Evolutionary conservation across 2,329 filamentous ascomycete species (phyloP).

Genomic region (Boeremia exigua): DNA sequence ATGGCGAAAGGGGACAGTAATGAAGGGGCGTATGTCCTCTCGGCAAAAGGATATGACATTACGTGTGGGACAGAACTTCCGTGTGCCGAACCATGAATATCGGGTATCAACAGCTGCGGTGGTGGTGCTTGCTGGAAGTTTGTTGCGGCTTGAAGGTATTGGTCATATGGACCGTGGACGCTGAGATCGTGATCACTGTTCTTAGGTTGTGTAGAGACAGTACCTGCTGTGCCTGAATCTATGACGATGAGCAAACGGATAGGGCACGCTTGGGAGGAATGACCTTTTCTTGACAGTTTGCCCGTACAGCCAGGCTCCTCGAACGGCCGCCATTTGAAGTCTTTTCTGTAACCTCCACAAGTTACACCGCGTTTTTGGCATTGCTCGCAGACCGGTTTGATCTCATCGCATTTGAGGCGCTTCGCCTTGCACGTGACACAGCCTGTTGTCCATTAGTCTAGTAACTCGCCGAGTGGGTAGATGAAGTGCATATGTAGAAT

Average conservation of each 20-base stretch:
- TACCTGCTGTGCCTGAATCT: conserved; percentile 19
- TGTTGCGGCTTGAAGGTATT: conserved; percentile 13
- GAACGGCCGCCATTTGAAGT: conserved; percentile 77
- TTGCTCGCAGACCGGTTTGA: conserved; percentile 71
- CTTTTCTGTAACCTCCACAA: conserved; percentile 76
- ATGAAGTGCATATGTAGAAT: not conserved
- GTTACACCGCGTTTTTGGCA: conserved; percentile 68
- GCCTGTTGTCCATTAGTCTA: conserved; percentile 53
- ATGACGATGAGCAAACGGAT: conserved; percentile 13
- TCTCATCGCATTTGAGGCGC: conserved; percentile 75
- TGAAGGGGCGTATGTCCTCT: conserved; percentile 20
- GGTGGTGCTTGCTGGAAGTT: conserved; percentile 22
- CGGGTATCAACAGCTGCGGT: conserved; percentile 12
- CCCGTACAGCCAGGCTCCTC: conserved; percentile 65
- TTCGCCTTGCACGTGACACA: conserved; percentile 77
- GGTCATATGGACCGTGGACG: conserved; percentile 14
- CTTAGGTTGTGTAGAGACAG: conserved; percentile 11
- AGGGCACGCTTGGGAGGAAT: conserved; percentile 1
- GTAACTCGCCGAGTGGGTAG: not conserved
- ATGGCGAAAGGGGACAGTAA: conserved; percentile 32
- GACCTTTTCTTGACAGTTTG: conserved; percentile 57
- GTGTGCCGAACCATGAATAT: conserved; percentile 17
- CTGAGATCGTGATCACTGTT: not conserved
- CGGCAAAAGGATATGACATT: conserved; percentile 15
- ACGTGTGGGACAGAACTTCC: conserved; percentile 21